Conservation (phyloP, 768 basidiomycete species). For the Tylopilus sp. region DNA sequence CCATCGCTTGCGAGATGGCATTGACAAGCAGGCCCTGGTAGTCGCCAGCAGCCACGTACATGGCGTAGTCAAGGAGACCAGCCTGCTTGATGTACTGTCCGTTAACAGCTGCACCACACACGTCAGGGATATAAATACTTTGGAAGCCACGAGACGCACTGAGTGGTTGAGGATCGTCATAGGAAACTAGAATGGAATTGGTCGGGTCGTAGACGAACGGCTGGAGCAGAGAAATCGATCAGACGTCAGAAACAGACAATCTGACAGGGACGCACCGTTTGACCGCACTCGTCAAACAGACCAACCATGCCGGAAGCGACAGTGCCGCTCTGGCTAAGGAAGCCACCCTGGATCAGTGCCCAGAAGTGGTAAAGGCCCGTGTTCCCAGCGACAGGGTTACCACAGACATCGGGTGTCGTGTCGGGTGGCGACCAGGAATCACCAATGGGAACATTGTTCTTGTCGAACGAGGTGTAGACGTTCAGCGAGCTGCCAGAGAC, state of each 20-base stretch:
- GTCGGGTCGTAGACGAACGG: conserved; percentile 62
- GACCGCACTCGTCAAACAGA: conserved; percentile 62
- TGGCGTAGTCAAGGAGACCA: conserved; percentile 41
- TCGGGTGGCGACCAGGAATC: conserved; percentile 53
- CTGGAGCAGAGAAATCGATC: conserved; percentile 34
- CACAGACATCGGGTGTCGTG: conserved; percentile 55
- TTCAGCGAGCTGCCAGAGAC: conserved; percentile 30
- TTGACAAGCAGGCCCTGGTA: conserved; percentile 34
- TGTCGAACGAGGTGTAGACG: conserved; percentile 53
- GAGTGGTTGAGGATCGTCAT: conserved; percentile 61
- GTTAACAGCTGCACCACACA: conserved; percentile 35
- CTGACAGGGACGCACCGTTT: conserved; percentile 52
- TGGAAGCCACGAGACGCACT: conserved; percentile 28
- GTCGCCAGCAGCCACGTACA: conserved; percentile 47
- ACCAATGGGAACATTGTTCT: conserved; percentile 41
- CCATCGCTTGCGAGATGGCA: conserved; percentile 31
- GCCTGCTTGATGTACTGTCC: conserved; percentile 36
- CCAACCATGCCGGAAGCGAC: conserved; percentile 51
- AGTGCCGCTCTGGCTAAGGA: conserved; percentile 45
- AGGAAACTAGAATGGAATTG: conserved; percentile 57
- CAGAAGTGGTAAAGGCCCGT: conserved; percentile 62
- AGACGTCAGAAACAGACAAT: background rate
- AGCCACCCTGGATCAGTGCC: conserved; percentile 56
- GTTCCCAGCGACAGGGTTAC: conserved; percentile 44
- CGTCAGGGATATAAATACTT: background rate